Base-by-base conservation (phyloP, 208 protist species). In the Leishmania lainsoni region DNA sequence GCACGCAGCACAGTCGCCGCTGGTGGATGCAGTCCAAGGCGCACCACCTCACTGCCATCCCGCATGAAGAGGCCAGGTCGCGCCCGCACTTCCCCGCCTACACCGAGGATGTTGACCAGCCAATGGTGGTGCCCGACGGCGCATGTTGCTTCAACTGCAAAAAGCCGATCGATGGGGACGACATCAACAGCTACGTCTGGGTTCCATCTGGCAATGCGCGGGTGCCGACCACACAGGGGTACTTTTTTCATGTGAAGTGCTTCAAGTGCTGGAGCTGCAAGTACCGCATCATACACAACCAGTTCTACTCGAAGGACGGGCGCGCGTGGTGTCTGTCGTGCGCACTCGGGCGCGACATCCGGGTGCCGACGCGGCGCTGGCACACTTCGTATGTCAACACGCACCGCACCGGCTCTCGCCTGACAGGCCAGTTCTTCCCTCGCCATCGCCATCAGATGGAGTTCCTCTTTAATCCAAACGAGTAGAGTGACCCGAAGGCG, bases 1-100 rank as follows among this genome's bases (percentile, higher is more conserved):
- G 94, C 83, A 96, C 93, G 5, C 93, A 98, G 76, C 94, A 98
- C 89, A 96, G 90, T 75, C 85, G 89, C 1, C 94, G 91, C 12
- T 98, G 94, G 93, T 98, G 91, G 91, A 89, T 91, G 83, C 93
- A 98, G 85, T 95, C 93, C 54, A 98, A 98, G 89, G 91, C 94
- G n/a, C 89, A 89, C 59, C 93, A 95, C 79, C 89, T 98, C 68
- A 90, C 93, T 12, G 92, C 94, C 58, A 84, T 91, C 59, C 91
- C 91, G 2, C 94, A 96, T 83, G 92, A 96, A 52, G 94, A 98
- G 85, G 88, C 89, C 32, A 83, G 78, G 68, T 94, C 89, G 12
- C 83, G 92, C 0, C 94, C 94, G 26, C 93, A 96, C 83, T 96
- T 96, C 78, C 94, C 94, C 14, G 88, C 88, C 68, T 98, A 95